Conservation (phyloP, 768 basidiomycete genomes). For the Psilocybe cyanescens region DNA sequence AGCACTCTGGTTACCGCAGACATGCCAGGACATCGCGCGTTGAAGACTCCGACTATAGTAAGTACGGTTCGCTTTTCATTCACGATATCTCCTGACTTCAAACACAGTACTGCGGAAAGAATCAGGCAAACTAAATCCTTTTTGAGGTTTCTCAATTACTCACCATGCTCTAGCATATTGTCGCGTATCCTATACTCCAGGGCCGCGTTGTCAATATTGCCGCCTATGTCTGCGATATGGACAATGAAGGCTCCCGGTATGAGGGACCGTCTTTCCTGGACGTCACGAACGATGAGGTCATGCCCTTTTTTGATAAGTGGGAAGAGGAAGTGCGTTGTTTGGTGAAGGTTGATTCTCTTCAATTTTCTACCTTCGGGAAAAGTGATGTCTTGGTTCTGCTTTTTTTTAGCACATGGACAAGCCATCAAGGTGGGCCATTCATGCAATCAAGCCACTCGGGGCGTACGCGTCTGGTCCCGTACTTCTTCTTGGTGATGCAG, state of each 20-base stretch:
- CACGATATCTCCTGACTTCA: not conserved
- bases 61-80: not conserved
- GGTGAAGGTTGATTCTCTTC: conserved; percentile 5
- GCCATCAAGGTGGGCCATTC: conserved; percentile 44
- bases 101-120: conserved; percentile 34
- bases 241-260: conserved; percentile 30
- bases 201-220: conserved; percentile 39
- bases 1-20: conserved; percentile 30
- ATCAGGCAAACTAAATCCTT: conserved; percentile 18
- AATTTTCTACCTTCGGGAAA: not conserved
- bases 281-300: conserved; percentile 35
- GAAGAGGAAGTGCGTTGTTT: conserved; percentile 35
- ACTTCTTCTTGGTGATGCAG: conserved; percentile 50
- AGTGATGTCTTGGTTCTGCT: not conserved
- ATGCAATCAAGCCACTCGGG: conserved; percentile 38
- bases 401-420: conserved; percentile 29
- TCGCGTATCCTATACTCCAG: conserved; percentile 41
- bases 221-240: conserved; percentile 31
- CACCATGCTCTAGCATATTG: conserved; percentile 33
- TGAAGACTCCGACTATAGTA: conserved; percentile 26
- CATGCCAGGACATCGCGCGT: conserved; percentile 25
- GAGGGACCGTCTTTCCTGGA: conserved; percentile 34
- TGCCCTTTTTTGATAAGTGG: conserved; percentile 32
- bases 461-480: conserved; percentile 39
- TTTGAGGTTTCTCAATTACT: not conserved